These are phyloP conservation scores for Penicillium odoratum DNA, from an alignment of 495 filamentous ascomycete genomes.

Conservation along the genomic window DNA sequence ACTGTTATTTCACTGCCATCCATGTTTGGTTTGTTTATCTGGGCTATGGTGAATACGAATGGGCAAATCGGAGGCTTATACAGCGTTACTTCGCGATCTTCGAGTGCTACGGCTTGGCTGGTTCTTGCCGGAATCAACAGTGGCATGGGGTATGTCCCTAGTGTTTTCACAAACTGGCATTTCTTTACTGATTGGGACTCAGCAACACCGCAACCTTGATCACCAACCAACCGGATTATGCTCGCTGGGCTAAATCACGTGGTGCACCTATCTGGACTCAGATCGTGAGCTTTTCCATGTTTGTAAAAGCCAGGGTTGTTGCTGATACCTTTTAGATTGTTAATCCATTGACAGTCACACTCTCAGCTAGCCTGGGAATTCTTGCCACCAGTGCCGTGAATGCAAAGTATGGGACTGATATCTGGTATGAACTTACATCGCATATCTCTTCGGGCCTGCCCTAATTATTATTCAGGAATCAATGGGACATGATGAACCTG, in stretches of 20 bases:
- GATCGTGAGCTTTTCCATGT: neutral
- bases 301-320: neutral
- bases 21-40: slow-evolving; percentile 7
- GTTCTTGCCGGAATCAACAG: slow-evolving; percentile 9
- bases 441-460: neutral
- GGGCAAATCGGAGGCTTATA: slow-evolving; percentile 1
- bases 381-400: slow-evolving; percentile 8
- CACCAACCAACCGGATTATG: slow-evolving; percentile 10
- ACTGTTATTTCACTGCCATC: slow-evolving; percentile 4
- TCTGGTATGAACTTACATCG: neutral
- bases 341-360: slow-evolving; percentile 2
- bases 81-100: neutral
- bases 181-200: neutral
- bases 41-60: slow-evolving; percentile 6
- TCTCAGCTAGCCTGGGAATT: slow-evolving; percentile 5
- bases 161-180: neutral
- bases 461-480: neutral
- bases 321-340: neutral
- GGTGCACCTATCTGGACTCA: slow-evolving; percentile 8
- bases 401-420: slow-evolving; percentile 5
- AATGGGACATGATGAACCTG: slow-evolving; percentile 12
- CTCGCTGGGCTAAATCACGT: slow-evolving; percentile 5
- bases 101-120: slow-evolving; percentile 5
- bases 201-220: slow-evolving; percentile 9
- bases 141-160: slow-evolving; percentile 5